Evolutionary conservation across 768 basidiomycete species (phyloP).

Genomic region (Rhodotorula toruloides): DNA sequence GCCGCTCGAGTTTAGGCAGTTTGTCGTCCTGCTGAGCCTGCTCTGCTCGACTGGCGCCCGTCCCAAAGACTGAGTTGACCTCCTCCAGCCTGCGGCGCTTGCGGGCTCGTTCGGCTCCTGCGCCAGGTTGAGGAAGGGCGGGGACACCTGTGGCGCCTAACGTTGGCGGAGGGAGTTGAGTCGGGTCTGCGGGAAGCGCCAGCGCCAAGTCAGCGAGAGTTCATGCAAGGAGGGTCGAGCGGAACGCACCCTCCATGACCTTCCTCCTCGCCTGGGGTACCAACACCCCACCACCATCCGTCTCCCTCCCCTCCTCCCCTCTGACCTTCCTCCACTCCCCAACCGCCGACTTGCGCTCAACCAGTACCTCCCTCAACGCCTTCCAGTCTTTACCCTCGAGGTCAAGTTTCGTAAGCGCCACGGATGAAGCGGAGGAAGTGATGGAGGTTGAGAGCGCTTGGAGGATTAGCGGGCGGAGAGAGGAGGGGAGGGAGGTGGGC

Average conservation of each 20-base stretch:
- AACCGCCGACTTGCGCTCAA: conserved; percentile 34
- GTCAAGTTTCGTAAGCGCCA: neutral
- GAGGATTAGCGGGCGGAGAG: neutral
- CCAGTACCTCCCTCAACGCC: neutral
- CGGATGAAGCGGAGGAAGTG: neutral
- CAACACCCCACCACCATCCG: conserved; percentile 10
- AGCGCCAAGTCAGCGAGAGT: too few species aligned
- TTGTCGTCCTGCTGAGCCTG: neutral
- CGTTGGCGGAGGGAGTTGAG: too few species aligned
- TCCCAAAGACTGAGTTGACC: conserved; percentile 3
- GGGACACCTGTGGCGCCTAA: too few species aligned
- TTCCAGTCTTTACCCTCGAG: conserved; percentile 6
- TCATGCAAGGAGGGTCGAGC: too few species aligned
- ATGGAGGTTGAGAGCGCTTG: neutral
- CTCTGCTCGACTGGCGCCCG: too few species aligned
- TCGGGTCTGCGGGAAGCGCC: too few species aligned
- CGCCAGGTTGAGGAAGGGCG: neutral
- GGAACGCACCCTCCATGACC: conserved; percentile 39
- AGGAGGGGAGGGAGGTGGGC: conserved; percentile 12
- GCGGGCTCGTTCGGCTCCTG: conserved; percentile 1
- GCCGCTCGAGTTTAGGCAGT: neutral
- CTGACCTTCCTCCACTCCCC: conserved; percentile 27
- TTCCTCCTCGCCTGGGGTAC: conserved; percentile 42
- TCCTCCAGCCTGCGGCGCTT: conserved; percentile 14
- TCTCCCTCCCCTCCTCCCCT: conserved; percentile 1